Conservation (phyloP, 2,329 filamentous ascomycete species). For the Aspergillus transmontanensis region DNA sequence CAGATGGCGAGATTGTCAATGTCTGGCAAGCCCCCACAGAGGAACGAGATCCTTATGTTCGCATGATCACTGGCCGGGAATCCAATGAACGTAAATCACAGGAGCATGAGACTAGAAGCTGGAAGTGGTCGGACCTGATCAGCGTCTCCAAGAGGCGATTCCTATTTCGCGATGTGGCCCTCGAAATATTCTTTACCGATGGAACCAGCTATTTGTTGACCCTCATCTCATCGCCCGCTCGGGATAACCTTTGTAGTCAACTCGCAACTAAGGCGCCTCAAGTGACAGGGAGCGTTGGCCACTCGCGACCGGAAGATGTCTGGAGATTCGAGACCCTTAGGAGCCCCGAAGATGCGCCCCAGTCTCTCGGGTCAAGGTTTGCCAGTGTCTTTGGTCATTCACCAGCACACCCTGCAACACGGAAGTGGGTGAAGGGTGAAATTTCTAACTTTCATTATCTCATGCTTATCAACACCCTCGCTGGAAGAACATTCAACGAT, state of each 20-base stretch:
- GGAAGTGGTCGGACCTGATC: slow-evolving; percentile 92
- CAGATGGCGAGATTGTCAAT: slow-evolving; percentile 94
- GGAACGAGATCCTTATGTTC: slow-evolving; percentile 91
- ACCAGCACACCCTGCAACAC: slow-evolving; percentile 80
- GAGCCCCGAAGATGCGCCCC: slow-evolving; percentile 63
- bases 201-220: slow-evolving; percentile 93
- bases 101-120: slow-evolving; percentile 83
- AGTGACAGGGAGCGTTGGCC: slow-evolving; percentile 67
- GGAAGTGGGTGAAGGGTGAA: slow-evolving; percentile 88
- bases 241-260: slow-evolving; percentile 79
- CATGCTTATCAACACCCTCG: slow-evolving; percentile 98
- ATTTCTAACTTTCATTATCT: slow-evolving; percentile 98
- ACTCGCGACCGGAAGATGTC: slow-evolving; percentile 79
- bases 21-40: slow-evolving; percentile 91
- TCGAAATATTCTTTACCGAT: slow-evolving; percentile 98
- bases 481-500: slow-evolving; percentile 95
- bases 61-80: slow-evolving; percentile 84
- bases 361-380: slow-evolving; percentile 81
- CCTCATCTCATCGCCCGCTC: slow-evolving; percentile 69
- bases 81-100: slow-evolving; percentile 58
- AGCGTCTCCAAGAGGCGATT: slow-evolving; percentile 96
- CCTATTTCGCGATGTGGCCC: slow-evolving; percentile 88
- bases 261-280: slow-evolving; percentile 80
- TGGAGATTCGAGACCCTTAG: slow-evolving; percentile 90
- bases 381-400: slow-evolving; percentile 87